Evolutionary conservation across 768 basidiomycete species (phyloP).

Genomic region (Lentinula aciculospora): DNA sequence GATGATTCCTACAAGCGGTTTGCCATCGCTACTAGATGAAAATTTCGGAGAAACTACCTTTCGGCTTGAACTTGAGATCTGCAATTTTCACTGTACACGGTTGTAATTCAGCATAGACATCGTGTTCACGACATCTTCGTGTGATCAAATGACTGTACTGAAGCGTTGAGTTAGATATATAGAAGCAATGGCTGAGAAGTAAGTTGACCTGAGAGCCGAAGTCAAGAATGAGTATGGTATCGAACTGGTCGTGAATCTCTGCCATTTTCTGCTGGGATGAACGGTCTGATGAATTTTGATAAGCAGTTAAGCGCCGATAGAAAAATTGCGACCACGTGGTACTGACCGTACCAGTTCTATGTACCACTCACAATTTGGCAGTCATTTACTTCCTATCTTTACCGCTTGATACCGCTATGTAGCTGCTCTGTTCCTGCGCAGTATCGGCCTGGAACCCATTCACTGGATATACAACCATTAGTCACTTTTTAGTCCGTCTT

Average conservation of each 20-base stretch:
- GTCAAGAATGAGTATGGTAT: slow-evolving; percentile 93
- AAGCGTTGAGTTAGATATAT: slow-evolving; percentile 12
- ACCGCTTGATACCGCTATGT: too few species aligned
- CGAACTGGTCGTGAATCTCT: slow-evolving; percentile 93
- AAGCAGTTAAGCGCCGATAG: neutral
- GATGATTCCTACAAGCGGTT: slow-evolving; percentile 63
- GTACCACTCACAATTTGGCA: too few species aligned
- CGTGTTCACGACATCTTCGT: slow-evolving; percentile 93
- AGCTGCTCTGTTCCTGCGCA: too few species aligned
- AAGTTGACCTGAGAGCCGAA: slow-evolving; percentile 87
- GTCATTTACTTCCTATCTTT: too few species aligned
- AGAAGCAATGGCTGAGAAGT: neutral
- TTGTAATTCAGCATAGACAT: slow-evolving; percentile 96
- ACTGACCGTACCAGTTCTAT: too few species aligned
- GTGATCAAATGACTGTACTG: slow-evolving; percentile 98
- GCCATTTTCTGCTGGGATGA: slow-evolving; percentile 54
- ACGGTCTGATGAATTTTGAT: too few species aligned
- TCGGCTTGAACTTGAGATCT: slow-evolving; percentile 90
- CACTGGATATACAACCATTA: too few species aligned
- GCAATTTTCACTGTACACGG: slow-evolving; percentile 90
- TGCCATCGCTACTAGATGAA: neutral
- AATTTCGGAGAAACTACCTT: slow-evolving; percentile 46
- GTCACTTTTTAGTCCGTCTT: neutral
- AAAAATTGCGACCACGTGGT: neutral
- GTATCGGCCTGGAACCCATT: too few species aligned